Evolutionary conservation across 176 grass and related monocot species (phyloP).

Genomic region (Carex pumila): DNA sequence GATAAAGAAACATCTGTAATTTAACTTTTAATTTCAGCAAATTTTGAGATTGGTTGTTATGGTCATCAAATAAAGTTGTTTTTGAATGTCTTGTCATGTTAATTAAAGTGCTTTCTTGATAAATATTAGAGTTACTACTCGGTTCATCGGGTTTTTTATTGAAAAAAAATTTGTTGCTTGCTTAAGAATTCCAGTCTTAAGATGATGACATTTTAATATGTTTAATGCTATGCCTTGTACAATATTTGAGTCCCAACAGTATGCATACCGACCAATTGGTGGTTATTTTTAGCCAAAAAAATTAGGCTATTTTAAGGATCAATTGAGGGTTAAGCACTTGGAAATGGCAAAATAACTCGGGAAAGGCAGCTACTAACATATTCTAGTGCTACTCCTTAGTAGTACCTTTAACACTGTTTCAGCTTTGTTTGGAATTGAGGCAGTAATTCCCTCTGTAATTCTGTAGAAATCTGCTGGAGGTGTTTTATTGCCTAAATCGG

Average conservation of each 20-base stretch:
- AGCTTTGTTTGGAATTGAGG: neutral
- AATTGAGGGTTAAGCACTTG: neutral
- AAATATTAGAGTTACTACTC: neutral
- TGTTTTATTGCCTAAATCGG: conserved; percentile 79
- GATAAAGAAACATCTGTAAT: neutral
- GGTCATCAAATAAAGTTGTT: neutral
- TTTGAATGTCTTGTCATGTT: neutral
- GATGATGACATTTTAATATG: neutral
- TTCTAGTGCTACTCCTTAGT: neutral
- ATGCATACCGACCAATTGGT: neutral
- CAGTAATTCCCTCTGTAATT: neutral
- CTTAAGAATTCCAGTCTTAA: neutral
- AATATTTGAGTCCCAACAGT: neutral
- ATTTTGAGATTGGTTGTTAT: neutral
- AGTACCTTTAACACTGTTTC: neutral
- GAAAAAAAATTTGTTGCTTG: neutral
- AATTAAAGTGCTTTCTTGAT: neutral
- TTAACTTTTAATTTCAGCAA: neutral
- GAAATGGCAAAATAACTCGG: neutral
- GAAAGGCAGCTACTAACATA: neutral
- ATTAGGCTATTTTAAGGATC: neutral
- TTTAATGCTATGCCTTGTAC: neutral
- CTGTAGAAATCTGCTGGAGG: conserved; percentile 89
- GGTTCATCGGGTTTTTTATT: neutral
- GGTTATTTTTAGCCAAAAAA: neutral